Evolutionary conservation across 371 early-diverging fungal species (phyloP), one percentile per base, ranked within the genome.

Genomic region (Mucor velutinosus): DNA sequence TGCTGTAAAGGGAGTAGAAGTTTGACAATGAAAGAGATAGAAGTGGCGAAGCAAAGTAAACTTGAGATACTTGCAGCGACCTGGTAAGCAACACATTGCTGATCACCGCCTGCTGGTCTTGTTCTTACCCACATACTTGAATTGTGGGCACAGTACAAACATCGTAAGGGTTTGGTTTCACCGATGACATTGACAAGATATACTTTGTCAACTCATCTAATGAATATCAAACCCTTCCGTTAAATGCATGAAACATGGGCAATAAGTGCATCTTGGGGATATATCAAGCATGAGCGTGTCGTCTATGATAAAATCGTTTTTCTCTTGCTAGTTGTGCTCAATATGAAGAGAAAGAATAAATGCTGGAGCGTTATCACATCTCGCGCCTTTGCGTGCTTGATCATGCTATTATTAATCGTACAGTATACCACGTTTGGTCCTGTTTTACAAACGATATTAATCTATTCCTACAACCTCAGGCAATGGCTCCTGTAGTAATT

Each of bases 401-500:
- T 57, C 8, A 32, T 57, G 10, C 7, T 33, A 32, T 17, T 57
- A 7, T 33, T 57, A 15, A 57, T 57, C 0, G 57, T 57, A 57
- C 32, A 33, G 53, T 53, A 27, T 14, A 49, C 5, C 41, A 5
- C 17, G 12, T 37, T 37, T 30, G 17, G 56, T 30, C 29, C 0
- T 51, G 25, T 51, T 41, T 41, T 3, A 17, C 17, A 41, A 4
- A 0, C 7, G 19, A 17, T 23, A 11, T 51, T 51, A 6, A 51
- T 8, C 3, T 8, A 2, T 47, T 21, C 49, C 1, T 23, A 7
- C 10, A 19, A 49, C 3, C 39, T 7, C 45, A 71, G 71, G 25
- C 62, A 12, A 59, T 71, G 32, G 71, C 66, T 0, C 71, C 71
- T 0, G 35, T 62, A 15, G 33, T 71, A 30, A 71, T 71, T 5